Conservation (phyloP, 2,329 filamentous ascomycete species). For the Aspergillus sp. region DNA sequence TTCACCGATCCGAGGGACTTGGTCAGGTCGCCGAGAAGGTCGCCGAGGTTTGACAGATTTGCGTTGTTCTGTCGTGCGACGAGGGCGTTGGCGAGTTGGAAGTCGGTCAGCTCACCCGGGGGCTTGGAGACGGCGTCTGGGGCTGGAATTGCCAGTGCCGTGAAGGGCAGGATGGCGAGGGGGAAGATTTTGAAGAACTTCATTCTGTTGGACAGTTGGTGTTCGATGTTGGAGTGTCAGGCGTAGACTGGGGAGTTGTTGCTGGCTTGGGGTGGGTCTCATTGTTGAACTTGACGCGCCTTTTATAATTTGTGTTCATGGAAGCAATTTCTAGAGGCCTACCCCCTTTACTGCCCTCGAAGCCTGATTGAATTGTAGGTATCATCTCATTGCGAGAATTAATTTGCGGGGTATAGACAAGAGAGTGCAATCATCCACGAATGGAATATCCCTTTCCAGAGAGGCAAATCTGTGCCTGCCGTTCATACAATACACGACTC, state of each 20-base stretch:
- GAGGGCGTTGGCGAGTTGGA: not conserved
- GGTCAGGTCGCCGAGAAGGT: conserved; percentile 8
- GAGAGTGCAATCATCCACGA: too few relatives aligned
- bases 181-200: conserved; percentile 13
- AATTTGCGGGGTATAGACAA: too few relatives aligned
- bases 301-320: conserved; percentile 2
- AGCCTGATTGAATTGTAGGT: too few relatives aligned
- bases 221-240: not conserved
- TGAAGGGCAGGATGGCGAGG: conserved; percentile 9
- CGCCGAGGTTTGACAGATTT: not conserved
- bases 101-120: conserved; percentile 1
- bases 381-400: too few relatives aligned
- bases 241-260: not conserved
- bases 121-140: conserved; percentile 9
- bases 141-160: conserved; percentile 8
- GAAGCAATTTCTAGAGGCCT: too few relatives aligned
- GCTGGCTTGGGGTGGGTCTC: not conserved
- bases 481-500: conserved; percentile 2
- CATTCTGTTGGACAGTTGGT: conserved; percentile 2
- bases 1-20: conserved; percentile 6
- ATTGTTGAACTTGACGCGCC: not conserved
- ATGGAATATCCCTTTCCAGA: not conserved
- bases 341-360: too few relatives aligned
- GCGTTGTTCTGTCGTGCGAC: too few relatives aligned
- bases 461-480: not conserved